Percentiles rank a stretch among this genome's conserved stretches.
Conservation (phyloP, 768 basidiomycete genomes). For the Suillus variegatus region DNA sequence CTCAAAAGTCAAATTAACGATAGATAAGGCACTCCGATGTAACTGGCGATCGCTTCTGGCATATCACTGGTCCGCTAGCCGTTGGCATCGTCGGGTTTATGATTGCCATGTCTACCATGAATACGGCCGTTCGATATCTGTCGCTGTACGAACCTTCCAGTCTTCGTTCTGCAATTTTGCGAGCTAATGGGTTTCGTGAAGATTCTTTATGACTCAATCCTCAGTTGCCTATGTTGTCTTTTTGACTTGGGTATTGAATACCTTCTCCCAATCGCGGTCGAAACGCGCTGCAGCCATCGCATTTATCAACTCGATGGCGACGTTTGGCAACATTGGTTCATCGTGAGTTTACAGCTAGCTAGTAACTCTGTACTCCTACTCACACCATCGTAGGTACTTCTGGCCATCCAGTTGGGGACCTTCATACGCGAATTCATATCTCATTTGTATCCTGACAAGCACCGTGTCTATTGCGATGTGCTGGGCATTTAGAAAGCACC, state of each 20-base stretch:
- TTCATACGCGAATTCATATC: conserved; percentile 67
- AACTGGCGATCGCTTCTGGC: conserved; percentile 69
- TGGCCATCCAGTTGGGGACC: conserved; percentile 74
- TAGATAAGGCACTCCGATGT: conserved; percentile 67
- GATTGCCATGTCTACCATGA: conserved; percentile 63
- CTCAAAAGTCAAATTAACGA: conserved; percentile 8
- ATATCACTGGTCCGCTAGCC: conserved; percentile 55
- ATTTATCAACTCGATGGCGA: conserved; percentile 74
- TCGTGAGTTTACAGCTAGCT: conserved; percentile 50
- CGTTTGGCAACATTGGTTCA: conserved; percentile 80
- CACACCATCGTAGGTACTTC: conserved; percentile 43
- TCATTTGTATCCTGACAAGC: conserved; percentile 67
- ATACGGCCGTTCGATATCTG: conserved; percentile 60
- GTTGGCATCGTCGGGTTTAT: conserved; percentile 68
- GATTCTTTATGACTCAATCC: conserved; percentile 75
- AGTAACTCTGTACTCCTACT: neutral
- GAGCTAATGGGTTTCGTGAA: conserved; percentile 24
- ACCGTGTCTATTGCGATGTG: conserved; percentile 50
- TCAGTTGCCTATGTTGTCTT: conserved; percentile 72
- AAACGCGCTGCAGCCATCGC: conserved; percentile 88
- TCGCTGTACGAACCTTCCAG: conserved; percentile 46
- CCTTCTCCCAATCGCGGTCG: conserved; percentile 73
- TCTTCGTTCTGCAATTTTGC: neutral
- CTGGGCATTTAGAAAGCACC: conserved; percentile 44
- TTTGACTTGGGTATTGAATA: conserved; percentile 50